Base-by-base conservation (phyloP, 306 rosid genomes). In the Comarum palustre region DNA sequence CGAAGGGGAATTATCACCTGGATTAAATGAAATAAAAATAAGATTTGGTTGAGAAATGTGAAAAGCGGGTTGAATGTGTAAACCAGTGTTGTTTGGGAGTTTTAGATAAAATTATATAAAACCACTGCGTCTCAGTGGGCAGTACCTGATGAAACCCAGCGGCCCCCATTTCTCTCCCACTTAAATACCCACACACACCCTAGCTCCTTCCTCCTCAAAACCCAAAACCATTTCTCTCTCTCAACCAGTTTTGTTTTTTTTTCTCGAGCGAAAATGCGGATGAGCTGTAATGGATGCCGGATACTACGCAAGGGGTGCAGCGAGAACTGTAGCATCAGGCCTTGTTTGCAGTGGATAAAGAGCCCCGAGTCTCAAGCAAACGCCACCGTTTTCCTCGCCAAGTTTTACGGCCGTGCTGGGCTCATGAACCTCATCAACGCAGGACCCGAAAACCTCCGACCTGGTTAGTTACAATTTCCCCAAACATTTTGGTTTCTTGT, bases 391-490 rank as follows among this genome's bases (percentile, higher is more conserved):
- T 93, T 93, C 59, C 94, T 93, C 2, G 97, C 98, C 10, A 93
- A 93, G 86, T 93, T 93, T 51, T 93, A 90, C 22, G 98, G 98
- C 63, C 98, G 98, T 2, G 98, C 98, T 15, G 98, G 98, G 0
- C 97, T 93, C 58, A 91, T 93, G 94, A 93, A 93, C 63, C 97
- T 93, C 69, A 84, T 93, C 76, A 91, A 87, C 97, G 92, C 98
- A 5, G 98, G 97, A 3, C 96, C 98, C 0, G 92, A 93, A 20
- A 90, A 93, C 79, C 96, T 90, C 42, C 98, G 98, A 5, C 98
- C 98, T 75, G 93, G 98, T 93, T 0, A 66, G 79, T 55, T 55
- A 6, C 39, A 32, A 6, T 36, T 36, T 36, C 6, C 2, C 31
- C 0, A 16, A 27, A 72, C 68, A 42, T 15, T 25, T 46, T 46